Percentiles rank a stretch among this genome's conserved stretches.
Conservation (phyloP, 129 eudicot genomes). For the Apium graveolens region DNA sequence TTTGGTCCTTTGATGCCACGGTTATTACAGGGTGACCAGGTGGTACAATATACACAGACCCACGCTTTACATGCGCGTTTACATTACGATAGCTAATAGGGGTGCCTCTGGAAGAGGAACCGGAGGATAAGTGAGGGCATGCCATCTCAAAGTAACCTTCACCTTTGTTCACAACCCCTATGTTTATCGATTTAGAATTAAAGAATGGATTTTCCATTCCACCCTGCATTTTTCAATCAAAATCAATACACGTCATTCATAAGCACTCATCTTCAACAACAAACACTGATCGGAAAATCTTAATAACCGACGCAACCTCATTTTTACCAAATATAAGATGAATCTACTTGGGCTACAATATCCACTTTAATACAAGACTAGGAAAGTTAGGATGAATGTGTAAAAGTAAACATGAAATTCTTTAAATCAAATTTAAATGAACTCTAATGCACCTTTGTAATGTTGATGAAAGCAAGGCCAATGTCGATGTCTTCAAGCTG, state of each 20-base stretch:
- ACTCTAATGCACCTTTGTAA: conserved; percentile 35
- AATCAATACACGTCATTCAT: not conserved
- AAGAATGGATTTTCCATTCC: conserved; percentile 10
- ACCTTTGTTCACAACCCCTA: conserved; percentile 15
- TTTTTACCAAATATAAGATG: not conserved
- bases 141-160: conserved; percentile 31
- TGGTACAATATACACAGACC: conserved; percentile 52
- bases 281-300: not conserved
- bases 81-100: conserved; percentile 35
- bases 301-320: not conserved
- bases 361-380: not conserved
- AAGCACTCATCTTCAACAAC: not conserved
- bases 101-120: not conserved
- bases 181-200: conserved; percentile 26
- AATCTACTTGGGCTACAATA: not conserved
- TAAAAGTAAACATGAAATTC: too few species aligned
- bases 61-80: conserved; percentile 30
- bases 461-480: conserved; percentile 41
- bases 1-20: conserved; percentile 44
- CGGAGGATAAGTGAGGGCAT: conserved; percentile 37
- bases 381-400: not conserved
- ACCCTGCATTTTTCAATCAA: conserved; percentile 1
- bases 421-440: not conserved
- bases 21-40: conserved; percentile 62
- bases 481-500: conserved; percentile 40